Conservation (phyloP, 257 asterid species). For the Penstemon davidsonii region DNA sequence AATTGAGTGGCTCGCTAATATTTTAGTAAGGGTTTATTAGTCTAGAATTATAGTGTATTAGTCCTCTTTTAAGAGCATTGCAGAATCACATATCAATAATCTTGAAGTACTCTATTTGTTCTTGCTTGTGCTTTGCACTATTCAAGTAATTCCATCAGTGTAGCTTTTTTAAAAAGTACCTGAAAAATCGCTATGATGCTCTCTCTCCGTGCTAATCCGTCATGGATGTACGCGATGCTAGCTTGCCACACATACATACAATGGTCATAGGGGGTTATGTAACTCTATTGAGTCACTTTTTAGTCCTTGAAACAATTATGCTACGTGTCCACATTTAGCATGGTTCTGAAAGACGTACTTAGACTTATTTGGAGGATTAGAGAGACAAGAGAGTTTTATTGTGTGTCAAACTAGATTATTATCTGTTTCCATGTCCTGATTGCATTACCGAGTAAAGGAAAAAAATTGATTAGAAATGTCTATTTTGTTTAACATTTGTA, state of each 20-base stretch:
- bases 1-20: background rate
- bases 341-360: no score
- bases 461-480: background rate
- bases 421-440: constrained; percentile 1
- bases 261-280: no score
- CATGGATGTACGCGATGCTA: no score
- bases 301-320: no score
- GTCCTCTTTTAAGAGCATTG: background rate
- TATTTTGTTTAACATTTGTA: constrained; percentile 22
- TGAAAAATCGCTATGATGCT: no score
- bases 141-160: background rate
- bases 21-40: background rate
- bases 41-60: background rate
- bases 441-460: background rate
- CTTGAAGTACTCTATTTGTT: background rate
- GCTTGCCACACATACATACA: no score
- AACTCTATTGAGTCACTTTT: no score
- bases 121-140: background rate
- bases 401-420: background rate
- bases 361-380: no score
- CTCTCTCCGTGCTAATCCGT: no score
- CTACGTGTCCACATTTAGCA: no score
- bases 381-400: no score
- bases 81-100: background rate
- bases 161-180: background rate